Percentiles rank a stretch among this genome's conserved stretches.
Evolutionary conservation across 371 early-diverging fungal genomes (phyloP).

Genomic region (Mycotypha africana): DNA sequence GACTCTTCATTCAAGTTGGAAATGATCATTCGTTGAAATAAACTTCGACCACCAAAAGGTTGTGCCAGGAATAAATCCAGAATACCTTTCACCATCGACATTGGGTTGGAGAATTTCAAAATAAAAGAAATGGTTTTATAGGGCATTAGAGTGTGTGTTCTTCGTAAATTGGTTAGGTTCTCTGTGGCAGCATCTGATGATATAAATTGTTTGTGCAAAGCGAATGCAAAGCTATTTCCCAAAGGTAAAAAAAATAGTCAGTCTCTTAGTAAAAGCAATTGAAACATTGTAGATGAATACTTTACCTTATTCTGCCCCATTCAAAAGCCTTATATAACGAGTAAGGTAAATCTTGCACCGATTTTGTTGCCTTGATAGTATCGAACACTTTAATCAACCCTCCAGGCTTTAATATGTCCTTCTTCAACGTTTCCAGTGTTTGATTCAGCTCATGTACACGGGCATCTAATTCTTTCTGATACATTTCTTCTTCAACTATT

Average conservation of each 20-base stretch:
- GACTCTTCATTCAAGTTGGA: constrained; percentile 57
- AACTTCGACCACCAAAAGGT: constrained; percentile 59
- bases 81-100: constrained; percentile 56
- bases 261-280: neutral
- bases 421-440: constrained; percentile 45
- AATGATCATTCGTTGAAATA: constrained; percentile 55
- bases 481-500: constrained; percentile 34
- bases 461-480: constrained; percentile 41
- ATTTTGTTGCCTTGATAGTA: constrained; percentile 34
- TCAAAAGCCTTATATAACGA: constrained; percentile 52
- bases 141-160: constrained; percentile 54
- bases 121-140: constrained; percentile 51
- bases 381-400: constrained; percentile 39
- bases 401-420: constrained; percentile 47
- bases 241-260: neutral
- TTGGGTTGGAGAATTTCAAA: constrained; percentile 56
- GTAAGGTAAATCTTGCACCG: constrained; percentile 41
- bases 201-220: constrained; percentile 51
- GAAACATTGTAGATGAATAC: neutral
- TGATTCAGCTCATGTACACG: constrained; percentile 47
- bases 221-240: constrained; percentile 61
- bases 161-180: constrained; percentile 46
- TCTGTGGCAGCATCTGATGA: constrained; percentile 54
- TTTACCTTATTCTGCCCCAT: constrained; percentile 55
- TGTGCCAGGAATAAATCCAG: constrained; percentile 62